Conservation (phyloP, 139 green algal species). For the Tetraselmis striata region DNA sequence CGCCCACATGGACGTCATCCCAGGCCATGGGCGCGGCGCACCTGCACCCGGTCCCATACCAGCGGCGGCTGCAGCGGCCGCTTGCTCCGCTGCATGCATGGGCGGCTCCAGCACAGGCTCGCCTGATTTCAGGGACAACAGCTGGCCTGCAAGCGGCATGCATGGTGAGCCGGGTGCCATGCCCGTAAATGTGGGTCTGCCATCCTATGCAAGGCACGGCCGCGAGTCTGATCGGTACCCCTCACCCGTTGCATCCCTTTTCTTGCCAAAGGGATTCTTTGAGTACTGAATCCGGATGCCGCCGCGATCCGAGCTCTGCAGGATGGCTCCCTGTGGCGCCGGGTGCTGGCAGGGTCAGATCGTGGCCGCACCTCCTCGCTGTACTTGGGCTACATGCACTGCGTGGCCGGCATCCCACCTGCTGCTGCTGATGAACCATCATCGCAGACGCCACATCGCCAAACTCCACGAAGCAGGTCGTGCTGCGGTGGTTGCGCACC, state of each 20-base stretch:
- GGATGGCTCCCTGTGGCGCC: conserved; percentile 45
- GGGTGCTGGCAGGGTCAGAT: background rate
- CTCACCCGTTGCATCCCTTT: conserved; percentile 52
- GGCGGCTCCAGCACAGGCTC: background rate
- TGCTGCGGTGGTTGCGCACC: conserved; percentile 38
- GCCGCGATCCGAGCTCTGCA: conserved; percentile 69
- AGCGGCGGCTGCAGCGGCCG: too few species aligned
- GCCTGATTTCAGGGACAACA: background rate
- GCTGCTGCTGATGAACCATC: conserved; percentile 58
- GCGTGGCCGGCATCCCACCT: conserved; percentile 32
- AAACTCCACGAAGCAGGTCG: conserved; percentile 88
- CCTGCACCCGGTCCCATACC: too few species aligned
- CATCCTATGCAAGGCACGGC: background rate
- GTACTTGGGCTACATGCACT: too few species aligned
- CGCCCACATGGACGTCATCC: background rate
- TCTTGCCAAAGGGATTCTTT: conserved; percentile 85
- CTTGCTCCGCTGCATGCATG: background rate
- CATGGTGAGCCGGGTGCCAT: background rate
- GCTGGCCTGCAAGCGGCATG: background rate
- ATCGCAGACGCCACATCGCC: conserved; percentile 55
- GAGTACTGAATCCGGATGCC: conserved; percentile 83
- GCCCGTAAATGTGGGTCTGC: too few species aligned
- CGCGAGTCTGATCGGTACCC: background rate
- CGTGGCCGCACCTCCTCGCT: too few species aligned
- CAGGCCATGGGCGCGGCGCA: background rate